Base-by-base conservation (phyloP, 176 grass and related monocot species). In the Thinopyrum elongatum region DNA sequence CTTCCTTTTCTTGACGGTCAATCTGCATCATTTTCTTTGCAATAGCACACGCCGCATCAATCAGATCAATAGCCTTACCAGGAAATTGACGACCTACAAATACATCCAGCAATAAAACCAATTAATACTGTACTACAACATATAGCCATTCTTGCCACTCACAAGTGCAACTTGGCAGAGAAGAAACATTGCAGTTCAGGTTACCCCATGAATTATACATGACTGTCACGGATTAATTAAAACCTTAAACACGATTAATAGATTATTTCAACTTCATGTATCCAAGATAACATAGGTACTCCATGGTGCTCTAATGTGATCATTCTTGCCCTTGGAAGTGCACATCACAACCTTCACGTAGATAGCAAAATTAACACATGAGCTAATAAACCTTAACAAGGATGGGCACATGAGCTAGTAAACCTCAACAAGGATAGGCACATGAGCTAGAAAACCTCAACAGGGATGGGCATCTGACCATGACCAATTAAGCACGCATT, bases 11-110 rank as follows among this genome's bases (percentile, higher is more conserved):
- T 44, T 44, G 41, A 44, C 41, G 12, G 11, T 44, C 41, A 44
- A 4, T 44, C 41, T 44, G 41, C 10, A 44, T 44, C 41, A 44
- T 44, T 44, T 44, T 44, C 41, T 44, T 39, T 42, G 36, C 36
- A 42, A 36, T 42, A 42, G 70, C 39, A 42, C 70, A 72, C 1
- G 70, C 70, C 5, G 22, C 89, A 86, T 98, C 95, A 68, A 98
- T 98, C 31, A 98, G 89, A 90, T 98, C 95, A 74, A 98, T 98
- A 68, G 95, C 95, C 83, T 98, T 98, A 88, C 93, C 89, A 83
- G 93, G 95, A 75, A 95, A 77, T 4, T 78, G 26, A 55, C 30
- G 29, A 78, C 53, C 76, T 72, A 15, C 22, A 23, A 9, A 44
- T 35, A 69, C 8, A 69, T 0, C 31, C 65, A 35, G 36, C 21